Conservation (phyloP, 208 protist species). For the Phytomonas serpens region DNA sequence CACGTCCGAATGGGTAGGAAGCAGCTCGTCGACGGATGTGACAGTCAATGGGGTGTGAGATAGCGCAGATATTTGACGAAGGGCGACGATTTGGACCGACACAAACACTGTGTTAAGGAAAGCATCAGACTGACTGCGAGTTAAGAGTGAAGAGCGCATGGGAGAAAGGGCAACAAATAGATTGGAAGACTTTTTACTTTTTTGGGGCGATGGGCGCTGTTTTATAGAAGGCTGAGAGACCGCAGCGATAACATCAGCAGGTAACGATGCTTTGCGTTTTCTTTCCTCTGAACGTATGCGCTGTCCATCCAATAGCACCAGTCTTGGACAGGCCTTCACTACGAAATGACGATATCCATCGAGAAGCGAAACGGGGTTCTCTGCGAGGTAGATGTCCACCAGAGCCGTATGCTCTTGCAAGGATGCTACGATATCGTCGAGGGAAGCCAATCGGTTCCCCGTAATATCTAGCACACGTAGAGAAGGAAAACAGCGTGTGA, state of each 20-base stretch:
- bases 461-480: slow-evolving; percentile 61
- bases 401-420: slow-evolving; percentile 33
- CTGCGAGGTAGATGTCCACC: slow-evolving; percentile 47
- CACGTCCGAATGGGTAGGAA: neutral
- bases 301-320: slow-evolving; percentile 53
- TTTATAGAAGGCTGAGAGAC: neutral
- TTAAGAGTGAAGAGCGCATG: neutral
- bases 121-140: neutral
- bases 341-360: slow-evolving; percentile 53
- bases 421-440: slow-evolving; percentile 24
- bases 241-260: neutral
- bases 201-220: neutral
- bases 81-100: neutral
- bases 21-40: neutral
- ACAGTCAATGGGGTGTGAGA: neutral
- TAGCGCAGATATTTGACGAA: neutral
- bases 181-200: neutral
- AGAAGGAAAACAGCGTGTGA: slow-evolving; percentile 36
- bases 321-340: slow-evolving; percentile 26
- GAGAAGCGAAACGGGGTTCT: slow-evolving; percentile 58
- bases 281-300: slow-evolving; percentile 34
- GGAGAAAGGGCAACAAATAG: neutral
- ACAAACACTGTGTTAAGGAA: neutral
- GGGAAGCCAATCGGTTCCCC: slow-evolving; percentile 43
- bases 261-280: neutral